Base-by-base conservation (phyloP, 2,329 filamentous ascomycete species). In the Penicillium nordicum region DNA sequence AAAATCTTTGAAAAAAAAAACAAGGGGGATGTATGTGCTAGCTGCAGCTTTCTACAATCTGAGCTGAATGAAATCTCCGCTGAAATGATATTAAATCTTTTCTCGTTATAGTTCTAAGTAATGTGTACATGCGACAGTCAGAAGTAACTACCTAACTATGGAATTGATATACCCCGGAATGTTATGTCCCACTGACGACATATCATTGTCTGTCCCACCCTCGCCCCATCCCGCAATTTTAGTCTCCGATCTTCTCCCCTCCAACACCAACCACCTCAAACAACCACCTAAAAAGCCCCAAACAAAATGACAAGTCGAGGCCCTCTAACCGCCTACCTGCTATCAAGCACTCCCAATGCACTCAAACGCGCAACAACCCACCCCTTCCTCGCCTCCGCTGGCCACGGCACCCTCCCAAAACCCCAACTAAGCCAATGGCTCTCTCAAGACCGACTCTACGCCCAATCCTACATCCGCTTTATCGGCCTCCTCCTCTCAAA, bases 361-460 rank as follows among this genome's bases (percentile, higher is more conserved):
- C 83, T 83, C 69, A 74, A 71, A 4, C 72, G 73, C 29, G 86
- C 88, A 11, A 90, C 87, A 0, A 84, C 87, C 57, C 81, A 85
- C 52, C 79, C 83, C 0, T 90, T 91, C 73, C 82, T 91, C 50
- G 78, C 77, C 11, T 79, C 83, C 46, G 87, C 88, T 6, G 87
- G 87, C 14, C 77, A 79, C 53, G 88, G 88, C 23, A 82, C 79
- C 0, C 75, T 88, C 18, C 75, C 82, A 18, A 83, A 83, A 47
- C 66, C 76, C 0, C 73, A 78, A 1, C 76, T 90, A 11, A 80
- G 82, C 21, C 79, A 80, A 69, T 91, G 88, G 88, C 83, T 91
- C 42, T 83, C 84, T 12, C 88, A 89, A 71, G 88, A 90, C 71
- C 79, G 85, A 9, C 81, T 90, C 57, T 88, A 90, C 72, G 84